Evolutionary conservation across 2,329 filamentous ascomycete species (phyloP).

Genomic region (Aspergillus phoenicis): DNA sequence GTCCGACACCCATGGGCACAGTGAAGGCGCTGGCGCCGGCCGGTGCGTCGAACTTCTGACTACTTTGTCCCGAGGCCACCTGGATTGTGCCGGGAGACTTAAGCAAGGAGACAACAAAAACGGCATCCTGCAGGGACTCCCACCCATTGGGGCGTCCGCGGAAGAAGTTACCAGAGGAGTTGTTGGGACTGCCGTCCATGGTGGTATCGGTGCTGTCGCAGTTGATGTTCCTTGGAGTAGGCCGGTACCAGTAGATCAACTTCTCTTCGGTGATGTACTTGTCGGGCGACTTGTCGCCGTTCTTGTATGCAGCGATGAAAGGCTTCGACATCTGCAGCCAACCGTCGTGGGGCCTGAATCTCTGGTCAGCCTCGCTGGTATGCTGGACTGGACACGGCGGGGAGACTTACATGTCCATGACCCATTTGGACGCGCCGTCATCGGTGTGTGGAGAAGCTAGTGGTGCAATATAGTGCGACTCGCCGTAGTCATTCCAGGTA

Average conservation of each 20-base stretch:
- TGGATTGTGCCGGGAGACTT: slow-evolving; percentile 49
- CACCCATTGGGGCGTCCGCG: slow-evolving; percentile 55
- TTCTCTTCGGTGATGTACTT: slow-evolving; percentile 52
- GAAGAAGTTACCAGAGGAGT: slow-evolving; percentile 56
- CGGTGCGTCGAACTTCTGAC: slow-evolving; percentile 48
- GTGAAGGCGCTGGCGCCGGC: slow-evolving; percentile 51
- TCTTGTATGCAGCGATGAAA: slow-evolving; percentile 58
- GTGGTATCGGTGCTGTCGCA: slow-evolving; percentile 59
- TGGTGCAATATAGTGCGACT: slow-evolving; percentile 59
- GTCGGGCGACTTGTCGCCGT: slow-evolving; percentile 38
- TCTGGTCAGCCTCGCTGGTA: background rate
- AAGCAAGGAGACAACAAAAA: slow-evolving; percentile 58
- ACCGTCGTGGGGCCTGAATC: slow-evolving; percentile 51
- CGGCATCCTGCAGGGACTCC: slow-evolving; percentile 52
- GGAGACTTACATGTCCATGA: slow-evolving; percentile 49
- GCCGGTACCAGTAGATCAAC: slow-evolving; percentile 60
- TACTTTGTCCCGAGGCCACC: slow-evolving; percentile 50
- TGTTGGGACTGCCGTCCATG: slow-evolving; percentile 45
- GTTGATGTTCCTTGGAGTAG: slow-evolving; percentile 49
- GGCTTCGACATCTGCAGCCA: slow-evolving; percentile 59
- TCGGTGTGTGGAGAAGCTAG: slow-evolving; percentile 45
- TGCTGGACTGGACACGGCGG: background rate
- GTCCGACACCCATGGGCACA: slow-evolving; percentile 52
- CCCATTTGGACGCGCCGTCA: slow-evolving; percentile 52
- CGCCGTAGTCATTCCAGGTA: slow-evolving; percentile 57